phyloP scores from a whole-genome alignment of 176 grass and related monocot species.

The Aegilops longissima region DNA sequence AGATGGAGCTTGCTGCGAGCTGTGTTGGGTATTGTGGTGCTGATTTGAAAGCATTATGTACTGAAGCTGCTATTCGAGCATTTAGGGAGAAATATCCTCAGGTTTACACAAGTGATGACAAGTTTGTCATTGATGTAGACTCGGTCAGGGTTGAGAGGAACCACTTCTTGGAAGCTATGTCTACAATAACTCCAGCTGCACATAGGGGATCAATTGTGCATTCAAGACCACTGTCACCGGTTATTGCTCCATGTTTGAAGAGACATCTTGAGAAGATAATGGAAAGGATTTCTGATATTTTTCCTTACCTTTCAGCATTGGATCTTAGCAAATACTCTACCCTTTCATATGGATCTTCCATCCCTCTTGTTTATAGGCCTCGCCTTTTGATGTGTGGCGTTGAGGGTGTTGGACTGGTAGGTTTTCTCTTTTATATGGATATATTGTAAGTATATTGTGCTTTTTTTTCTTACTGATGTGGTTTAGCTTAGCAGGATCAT shows the following conservation, averaged over 20 bases:
- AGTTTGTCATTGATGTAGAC: constrained; percentile 99
- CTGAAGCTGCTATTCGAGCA: constrained; percentile 92
- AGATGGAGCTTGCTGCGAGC: constrained; percentile 91
- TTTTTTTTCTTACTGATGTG: constrained; percentile 42
- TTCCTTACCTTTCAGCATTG: constrained; percentile 67
- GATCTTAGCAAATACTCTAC: constrained; percentile 69
- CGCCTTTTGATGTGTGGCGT: constrained; percentile 84
- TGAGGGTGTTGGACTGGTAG: constrained; percentile 89
- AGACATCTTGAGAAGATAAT: constrained; percentile 91
- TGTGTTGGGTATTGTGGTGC: constrained; percentile 99
- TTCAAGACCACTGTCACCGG: constrained; percentile 77
- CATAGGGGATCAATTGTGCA: constrained; percentile 93
- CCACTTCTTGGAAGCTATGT: constrained; percentile 99
- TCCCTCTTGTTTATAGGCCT: constrained; percentile 96
- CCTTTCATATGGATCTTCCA: constrained; percentile 71
- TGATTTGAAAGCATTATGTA: constrained; percentile 96
- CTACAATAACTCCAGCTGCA: constrained; percentile 88
- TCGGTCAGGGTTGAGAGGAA: constrained; percentile 76
- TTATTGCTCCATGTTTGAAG: constrained; percentile 80
- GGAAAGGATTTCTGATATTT: constrained; percentile 74
- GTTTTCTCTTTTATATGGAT: constrained; percentile 15
- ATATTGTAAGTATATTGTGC: neutral
- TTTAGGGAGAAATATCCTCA: constrained; percentile 99
- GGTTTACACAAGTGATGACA: constrained; percentile 98
- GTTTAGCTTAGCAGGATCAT: constrained; percentile 86